These are phyloP conservation scores for Capsicum pubescens DNA, from an alignment of 257 asterid genomes.

Conservation along the genomic window DNA sequence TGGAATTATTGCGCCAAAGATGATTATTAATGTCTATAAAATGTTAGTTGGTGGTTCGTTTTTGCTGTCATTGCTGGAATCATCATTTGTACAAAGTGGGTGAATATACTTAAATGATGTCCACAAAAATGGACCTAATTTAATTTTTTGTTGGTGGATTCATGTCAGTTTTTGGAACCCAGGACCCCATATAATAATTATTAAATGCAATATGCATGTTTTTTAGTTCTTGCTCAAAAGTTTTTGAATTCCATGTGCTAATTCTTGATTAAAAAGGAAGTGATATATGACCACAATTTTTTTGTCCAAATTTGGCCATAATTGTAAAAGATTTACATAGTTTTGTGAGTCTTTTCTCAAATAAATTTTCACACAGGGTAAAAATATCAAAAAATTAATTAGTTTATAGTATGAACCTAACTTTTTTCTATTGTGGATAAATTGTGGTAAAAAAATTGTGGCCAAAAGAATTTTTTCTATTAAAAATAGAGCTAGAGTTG, in stretches of 20 bases:
- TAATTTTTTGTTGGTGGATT: constrained; percentile 9
- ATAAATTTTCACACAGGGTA: too few relatives aligned
- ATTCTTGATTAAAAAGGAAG: background rate
- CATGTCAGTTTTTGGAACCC: constrained; percentile 8
- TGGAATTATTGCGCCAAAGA: constrained; percentile 16
- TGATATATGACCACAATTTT: too few relatives aligned
- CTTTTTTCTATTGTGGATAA: too few relatives aligned
- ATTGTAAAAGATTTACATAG: too few relatives aligned
- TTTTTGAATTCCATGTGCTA: background rate
- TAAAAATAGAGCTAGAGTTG: fast-evolving
- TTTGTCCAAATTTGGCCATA: too few relatives aligned
- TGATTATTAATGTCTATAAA: background rate
- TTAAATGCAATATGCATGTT: background rate
- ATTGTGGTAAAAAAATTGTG: too few relatives aligned
- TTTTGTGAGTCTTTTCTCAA: too few relatives aligned
- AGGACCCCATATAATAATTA: constrained; percentile 1
- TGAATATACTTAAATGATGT: background rate
- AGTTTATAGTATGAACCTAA: too few relatives aligned
- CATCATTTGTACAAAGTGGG: constrained; percentile 25
- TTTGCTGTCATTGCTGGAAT: constrained; percentile 25
- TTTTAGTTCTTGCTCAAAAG: background rate
- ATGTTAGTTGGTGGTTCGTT: background rate
- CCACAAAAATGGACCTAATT: background rate
- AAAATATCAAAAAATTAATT: too few relatives aligned
- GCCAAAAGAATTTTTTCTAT: too few relatives aligned